These are phyloP conservation scores for Anthracocystis setariae DNA, from an alignment of 1,284 basidiomycete genomes.

Conservation along the genomic window DNA sequence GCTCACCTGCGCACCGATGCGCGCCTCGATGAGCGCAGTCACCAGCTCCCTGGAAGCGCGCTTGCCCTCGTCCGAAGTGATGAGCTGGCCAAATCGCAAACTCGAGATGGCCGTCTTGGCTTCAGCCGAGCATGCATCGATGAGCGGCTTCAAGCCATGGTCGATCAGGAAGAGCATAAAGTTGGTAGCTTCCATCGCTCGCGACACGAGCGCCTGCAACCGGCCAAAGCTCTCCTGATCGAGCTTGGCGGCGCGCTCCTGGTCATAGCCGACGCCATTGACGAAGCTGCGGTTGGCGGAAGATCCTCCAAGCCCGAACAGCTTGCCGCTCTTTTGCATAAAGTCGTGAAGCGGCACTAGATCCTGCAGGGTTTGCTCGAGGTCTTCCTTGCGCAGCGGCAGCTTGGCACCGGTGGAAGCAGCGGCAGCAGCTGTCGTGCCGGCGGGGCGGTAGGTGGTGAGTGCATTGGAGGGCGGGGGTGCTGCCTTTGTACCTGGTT, in stretches of 20 bases:
- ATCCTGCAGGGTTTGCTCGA: conserved; percentile 56
- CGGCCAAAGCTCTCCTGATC: conserved; percentile 83
- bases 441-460: conserved; percentile 28
- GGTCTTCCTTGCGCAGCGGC: conserved; percentile 42
- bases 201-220: conserved; percentile 78
- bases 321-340: conserved; percentile 60
- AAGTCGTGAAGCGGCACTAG: conserved; percentile 56
- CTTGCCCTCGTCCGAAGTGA: conserved; percentile 84
- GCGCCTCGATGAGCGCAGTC: conserved; percentile 89
- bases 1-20: conserved; percentile 93
- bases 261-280: conserved; percentile 37
- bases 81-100: conserved; percentile 58
- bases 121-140: conserved; percentile 69
- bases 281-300: conserved; percentile 43
- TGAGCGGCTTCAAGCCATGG: conserved; percentile 86
- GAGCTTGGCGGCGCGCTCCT: conserved; percentile 67
- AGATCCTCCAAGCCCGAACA: conserved; percentile 55
- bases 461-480: conserved; percentile 11
- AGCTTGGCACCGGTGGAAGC: conserved; percentile 14
- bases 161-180: conserved; percentile 92
- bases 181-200: conserved; percentile 74
- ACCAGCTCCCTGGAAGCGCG: conserved; percentile 78
- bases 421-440: conserved; percentile 1
- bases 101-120: conserved; percentile 43
- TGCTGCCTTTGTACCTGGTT: conserved; percentile 34